Evolutionary conservation across 108 stramenopile genomes (phyloP).

Genomic region (Stephanodiscus triporus): DNA sequence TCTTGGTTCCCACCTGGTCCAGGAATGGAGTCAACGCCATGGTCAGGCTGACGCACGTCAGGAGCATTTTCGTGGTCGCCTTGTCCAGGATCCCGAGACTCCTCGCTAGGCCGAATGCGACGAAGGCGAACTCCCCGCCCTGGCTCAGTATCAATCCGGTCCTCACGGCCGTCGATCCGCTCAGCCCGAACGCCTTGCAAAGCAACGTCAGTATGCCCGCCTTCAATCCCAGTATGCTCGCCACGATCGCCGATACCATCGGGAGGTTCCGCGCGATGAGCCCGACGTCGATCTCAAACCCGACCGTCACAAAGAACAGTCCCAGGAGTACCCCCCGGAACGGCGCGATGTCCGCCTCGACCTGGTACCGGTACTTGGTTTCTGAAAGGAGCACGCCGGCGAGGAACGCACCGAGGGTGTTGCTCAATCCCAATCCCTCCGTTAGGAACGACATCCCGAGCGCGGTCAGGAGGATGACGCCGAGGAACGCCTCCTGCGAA

Average conservation of each 20-base stretch:
- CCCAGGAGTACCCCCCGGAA: conserved; percentile 95
- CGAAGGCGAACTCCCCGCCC: conserved; percentile 98
- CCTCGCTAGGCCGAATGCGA: conserved; percentile 93
- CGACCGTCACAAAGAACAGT: conserved; percentile 96
- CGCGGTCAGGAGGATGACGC: conserved; percentile 90
- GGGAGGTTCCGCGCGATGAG: conserved; percentile 77
- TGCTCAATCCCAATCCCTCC: conserved; percentile 93
- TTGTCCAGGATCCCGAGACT: conserved; percentile 79
- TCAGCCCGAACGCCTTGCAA: conserved; percentile 82
- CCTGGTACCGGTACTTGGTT: conserved; percentile 95
- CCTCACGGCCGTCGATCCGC: conserved; percentile 79
- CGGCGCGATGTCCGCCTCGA: conserved; percentile 96
- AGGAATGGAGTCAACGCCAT: conserved; percentile 94
- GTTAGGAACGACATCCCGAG: conserved; percentile 94
- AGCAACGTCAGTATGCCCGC: conserved; percentile 72
- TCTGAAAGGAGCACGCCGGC: conserved; percentile 93
- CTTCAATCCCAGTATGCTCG: conserved; percentile 87
- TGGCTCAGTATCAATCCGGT: conserved; percentile 92
- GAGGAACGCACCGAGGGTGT: conserved; percentile 96
- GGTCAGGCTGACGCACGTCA: conserved; percentile 94
- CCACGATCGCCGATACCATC: conserved; percentile 71
- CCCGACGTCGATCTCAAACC: conserved; percentile 92
- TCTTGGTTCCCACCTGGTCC: conserved; percentile 61
- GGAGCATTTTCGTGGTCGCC: conserved; percentile 83
- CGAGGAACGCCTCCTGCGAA: conserved; percentile 95